Evolutionary conservation across 2,329 filamentous ascomycete genomes (phyloP), one percentile per base, ranked within the genome.

Genomic region (Pestalotiopsis sp.): DNA sequence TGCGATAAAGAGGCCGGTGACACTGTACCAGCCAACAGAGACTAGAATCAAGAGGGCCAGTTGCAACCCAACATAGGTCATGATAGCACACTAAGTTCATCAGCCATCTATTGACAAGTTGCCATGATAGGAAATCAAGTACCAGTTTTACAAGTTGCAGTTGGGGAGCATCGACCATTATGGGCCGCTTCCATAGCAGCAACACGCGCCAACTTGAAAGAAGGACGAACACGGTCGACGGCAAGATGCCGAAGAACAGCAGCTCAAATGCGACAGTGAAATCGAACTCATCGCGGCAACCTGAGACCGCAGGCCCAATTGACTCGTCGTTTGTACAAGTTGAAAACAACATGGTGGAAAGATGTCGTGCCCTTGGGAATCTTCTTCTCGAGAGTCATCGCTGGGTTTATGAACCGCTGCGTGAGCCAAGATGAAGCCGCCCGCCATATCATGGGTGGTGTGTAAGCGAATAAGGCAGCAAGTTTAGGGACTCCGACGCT

Each of bases 211-310:
- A 73, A 60, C 80, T 39, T 0, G 80, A 78, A 1, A 79, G 65
- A 0, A 78, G 70, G 13, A 83, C 70, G 56, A 86, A 84, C 0
- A 84, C 66, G 1, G 78, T 71, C 0, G 80, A 74, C 0, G 85
- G 85, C 2, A 83, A 73, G 9, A 85, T 77, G 1, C 80, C 79
- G n/a, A 87, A 78, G 20, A 86, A 79, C 3, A 85, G 76, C 23
- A 82, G 77, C 72, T 86, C 84, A 66, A 87, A 86, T 36, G 78
- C 79, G 64, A 86, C 75, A 1, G 85, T 87, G 68, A 86, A 86
- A 72, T 86, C 85, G 67, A 87, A 87, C 68, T 84, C 80, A 64
- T 76, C 80, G 11, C 84, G 82, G 67, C 84, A 86, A 25, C 82
- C 83, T 11, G 71, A 71, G n/a, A 86, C 82, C 6, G 74, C 71